These are phyloP conservation scores for Senna siamea DNA, from an alignment of 306 rosid genomes.

Conservation along the genomic window DNA sequence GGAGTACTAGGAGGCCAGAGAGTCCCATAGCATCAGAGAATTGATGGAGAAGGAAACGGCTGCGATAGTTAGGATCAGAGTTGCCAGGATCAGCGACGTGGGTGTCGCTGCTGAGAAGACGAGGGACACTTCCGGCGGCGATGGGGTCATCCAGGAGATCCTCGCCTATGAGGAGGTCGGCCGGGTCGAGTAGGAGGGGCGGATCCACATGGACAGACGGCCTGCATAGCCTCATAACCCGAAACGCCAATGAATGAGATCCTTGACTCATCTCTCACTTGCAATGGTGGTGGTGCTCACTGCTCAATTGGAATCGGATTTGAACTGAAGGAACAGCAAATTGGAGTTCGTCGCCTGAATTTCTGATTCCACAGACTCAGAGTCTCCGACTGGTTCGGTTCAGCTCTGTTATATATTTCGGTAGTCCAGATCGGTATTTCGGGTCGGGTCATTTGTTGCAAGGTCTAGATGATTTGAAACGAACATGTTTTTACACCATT, in stretches of 20 bases:
- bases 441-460: too few species aligned
- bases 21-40: conserved; percentile 82
- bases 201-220: conserved; percentile 89
- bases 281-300: background rate
- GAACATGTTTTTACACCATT: too few species aligned
- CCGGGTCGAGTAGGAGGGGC: conserved; percentile 79
- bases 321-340: background rate
- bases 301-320: background rate
- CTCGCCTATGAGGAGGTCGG: conserved; percentile 88
- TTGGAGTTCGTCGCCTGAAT: background rate
- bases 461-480: too few species aligned
- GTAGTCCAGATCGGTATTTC: too few species aligned
- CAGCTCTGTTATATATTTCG: background rate
- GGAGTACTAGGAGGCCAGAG: conserved; percentile 97
- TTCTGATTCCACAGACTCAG: background rate
- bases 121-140: conserved; percentile 53
- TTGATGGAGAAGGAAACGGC: conserved; percentile 77
- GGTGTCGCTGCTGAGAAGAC: conserved; percentile 38
- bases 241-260: conserved; percentile 81
- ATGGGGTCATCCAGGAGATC: conserved; percentile 77
- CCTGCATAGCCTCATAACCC: conserved; percentile 90
- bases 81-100: conserved; percentile 32
- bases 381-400: background rate
- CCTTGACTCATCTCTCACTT: conserved; percentile 53
- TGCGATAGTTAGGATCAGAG: conserved; percentile 73